Evolutionary conservation across 192 early-diverging fungal genomes (phyloP).

Genomic region (Chytriomyces hyalinus): DNA sequence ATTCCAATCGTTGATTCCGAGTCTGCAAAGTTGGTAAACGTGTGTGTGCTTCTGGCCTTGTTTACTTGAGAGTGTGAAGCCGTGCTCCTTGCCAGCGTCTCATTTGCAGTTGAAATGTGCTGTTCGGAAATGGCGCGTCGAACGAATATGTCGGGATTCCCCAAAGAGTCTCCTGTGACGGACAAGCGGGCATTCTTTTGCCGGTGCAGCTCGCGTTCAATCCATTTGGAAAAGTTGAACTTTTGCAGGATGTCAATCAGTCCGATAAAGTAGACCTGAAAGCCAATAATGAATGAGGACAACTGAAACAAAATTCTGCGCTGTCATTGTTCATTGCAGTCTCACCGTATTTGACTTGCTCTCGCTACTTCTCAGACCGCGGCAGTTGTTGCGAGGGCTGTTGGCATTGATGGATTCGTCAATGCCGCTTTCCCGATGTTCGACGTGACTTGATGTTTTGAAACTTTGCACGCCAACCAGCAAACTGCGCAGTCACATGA

Average conservation of each 20-base stretch:
- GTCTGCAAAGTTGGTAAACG: too few relatives aligned
- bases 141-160: neutral
- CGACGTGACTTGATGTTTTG: too few relatives aligned
- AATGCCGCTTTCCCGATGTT: too few relatives aligned
- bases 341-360: too few relatives aligned
- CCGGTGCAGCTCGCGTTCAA: slow-evolving; percentile 44
- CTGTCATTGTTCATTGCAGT: too few relatives aligned
- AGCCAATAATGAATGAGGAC: slow-evolving; percentile 2
- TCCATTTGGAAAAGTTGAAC: slow-evolving; percentile 51
- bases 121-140: neutral
- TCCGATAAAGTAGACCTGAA: slow-evolving; percentile 48
- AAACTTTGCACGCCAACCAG: neutral
- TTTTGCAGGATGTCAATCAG: slow-evolving; percentile 52
- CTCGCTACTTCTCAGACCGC: too few relatives aligned
- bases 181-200: neutral
- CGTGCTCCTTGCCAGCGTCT: neutral
- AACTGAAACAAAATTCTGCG: neutral
- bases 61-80: neutral
- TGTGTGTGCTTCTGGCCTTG: too few relatives aligned
- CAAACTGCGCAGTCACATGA: neutral
- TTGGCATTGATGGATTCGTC: too few relatives aligned
- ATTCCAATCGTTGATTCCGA: neutral
- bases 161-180: neutral
- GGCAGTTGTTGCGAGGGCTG: neutral
- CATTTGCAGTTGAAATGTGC: neutral